These are phyloP conservation scores for Lactuca sativa DNA, from an alignment of 129 eudicot species.

Conservation along the genomic window DNA sequence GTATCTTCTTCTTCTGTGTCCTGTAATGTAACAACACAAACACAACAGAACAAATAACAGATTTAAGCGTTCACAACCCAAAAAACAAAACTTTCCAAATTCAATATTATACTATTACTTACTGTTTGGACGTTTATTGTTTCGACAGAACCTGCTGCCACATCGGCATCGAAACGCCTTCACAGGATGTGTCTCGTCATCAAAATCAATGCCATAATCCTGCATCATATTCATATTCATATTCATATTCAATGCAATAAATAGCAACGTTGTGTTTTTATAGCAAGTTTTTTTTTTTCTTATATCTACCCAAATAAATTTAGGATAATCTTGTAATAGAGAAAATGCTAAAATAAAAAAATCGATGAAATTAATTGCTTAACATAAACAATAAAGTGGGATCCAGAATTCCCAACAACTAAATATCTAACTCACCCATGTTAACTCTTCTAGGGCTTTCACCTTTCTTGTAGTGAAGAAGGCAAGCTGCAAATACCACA, in stretches of 20 bases:
- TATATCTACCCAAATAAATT: no score
- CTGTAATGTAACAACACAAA: slow-evolving; percentile 20
- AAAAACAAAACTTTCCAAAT: neutral
- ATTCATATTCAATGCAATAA: neutral
- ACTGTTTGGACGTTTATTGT: slow-evolving; percentile 74
- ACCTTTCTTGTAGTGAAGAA: slow-evolving; percentile 88
- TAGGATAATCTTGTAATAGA: no score
- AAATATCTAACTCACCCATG: slow-evolving; percentile 73
- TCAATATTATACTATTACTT: slow-evolving; percentile 29
- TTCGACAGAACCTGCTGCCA: slow-evolving; percentile 88
- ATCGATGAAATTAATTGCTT: no score
- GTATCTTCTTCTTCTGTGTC: slow-evolving; percentile 34
- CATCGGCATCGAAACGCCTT: slow-evolving; percentile 86
- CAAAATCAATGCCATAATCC: slow-evolving; percentile 98
- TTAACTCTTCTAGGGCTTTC: slow-evolving; percentile 84
- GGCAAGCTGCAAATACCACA: slow-evolving; percentile 66
- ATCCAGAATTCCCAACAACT: neutral
- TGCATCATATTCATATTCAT: slow-evolving; percentile 36
- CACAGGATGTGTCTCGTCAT: slow-evolving; percentile 80
- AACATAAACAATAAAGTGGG: no score
- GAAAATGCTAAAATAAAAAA: no score
- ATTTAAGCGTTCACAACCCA: no score
- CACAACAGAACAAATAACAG: neutral
- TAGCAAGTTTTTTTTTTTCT: no score
- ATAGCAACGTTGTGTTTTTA: no score